These are phyloP conservation scores for Colletotrichum tropicicola DNA, from an alignment of 2,329 filamentous ascomycete genomes.

Conservation along the genomic window DNA sequence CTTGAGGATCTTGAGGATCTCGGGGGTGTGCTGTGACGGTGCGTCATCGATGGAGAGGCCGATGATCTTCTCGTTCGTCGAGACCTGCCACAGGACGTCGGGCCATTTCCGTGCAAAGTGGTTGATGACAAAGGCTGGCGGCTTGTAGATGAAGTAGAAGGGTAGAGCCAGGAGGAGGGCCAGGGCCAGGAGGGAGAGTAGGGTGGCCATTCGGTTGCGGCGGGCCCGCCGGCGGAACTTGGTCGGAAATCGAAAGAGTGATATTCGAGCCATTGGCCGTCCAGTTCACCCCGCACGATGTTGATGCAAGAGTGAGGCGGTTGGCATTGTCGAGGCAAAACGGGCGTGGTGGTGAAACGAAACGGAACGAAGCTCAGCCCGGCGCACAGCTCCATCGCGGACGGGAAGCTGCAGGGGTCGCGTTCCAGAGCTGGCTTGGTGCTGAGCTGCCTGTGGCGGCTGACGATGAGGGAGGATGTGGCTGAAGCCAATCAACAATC, in stretches of 20 bases:
- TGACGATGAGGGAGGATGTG: background rate
- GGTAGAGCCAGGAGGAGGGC: constrained; percentile 46
- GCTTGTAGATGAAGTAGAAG: constrained; percentile 71
- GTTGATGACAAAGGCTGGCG: constrained; percentile 74
- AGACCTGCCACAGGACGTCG: constrained; percentile 80
- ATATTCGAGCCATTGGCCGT: constrained; percentile 41
- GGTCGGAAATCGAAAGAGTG: constrained; percentile 63
- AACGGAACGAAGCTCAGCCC: constrained; percentile 14
- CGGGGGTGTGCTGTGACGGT: constrained; percentile 75
- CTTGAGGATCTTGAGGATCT: constrained; percentile 75
- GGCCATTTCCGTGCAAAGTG: constrained; percentile 79
- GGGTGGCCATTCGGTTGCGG: constrained; percentile 66
- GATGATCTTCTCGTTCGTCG: constrained; percentile 68
- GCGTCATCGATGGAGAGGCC: constrained; percentile 90
- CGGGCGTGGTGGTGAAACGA: constrained; percentile 1
- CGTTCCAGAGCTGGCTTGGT: background rate
- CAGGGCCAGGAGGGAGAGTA: constrained; percentile 51
- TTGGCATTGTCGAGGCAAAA: constrained; percentile 2
- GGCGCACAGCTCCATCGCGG: constrained; percentile 11
- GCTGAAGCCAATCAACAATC: background rate
- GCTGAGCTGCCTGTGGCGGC: background rate
- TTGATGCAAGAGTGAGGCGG: background rate
- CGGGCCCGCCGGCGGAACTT: constrained; percentile 66
- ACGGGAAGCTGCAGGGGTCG: constrained; percentile 11
- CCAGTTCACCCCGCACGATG: constrained; percentile 12